Evolutionary conservation across 225 moss, liverwort and hornwort species (phyloP), one percentile per base, ranked within the genome.

Genomic region (Takakia lepidozioides): DNA sequence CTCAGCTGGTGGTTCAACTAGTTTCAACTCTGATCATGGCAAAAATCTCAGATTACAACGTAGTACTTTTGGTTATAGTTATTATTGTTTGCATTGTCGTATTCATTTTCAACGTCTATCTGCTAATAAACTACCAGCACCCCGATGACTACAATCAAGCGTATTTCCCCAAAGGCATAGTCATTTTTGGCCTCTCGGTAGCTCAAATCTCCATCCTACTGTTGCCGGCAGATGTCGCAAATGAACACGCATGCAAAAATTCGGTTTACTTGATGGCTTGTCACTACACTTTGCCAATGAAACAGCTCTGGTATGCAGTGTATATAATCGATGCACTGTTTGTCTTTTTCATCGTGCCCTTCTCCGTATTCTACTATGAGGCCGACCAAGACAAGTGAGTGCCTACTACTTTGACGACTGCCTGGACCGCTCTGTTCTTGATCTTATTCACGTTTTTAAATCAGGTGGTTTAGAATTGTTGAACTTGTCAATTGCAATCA

Each of bases 181-280:
- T 91, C 10, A 60, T 98, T 17, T 68, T 98, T 0, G 98, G 98
- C 34, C 87, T 98, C 5, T 98, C 98, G 0, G 50, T 98, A 0
- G 81, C 98, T 5, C 82, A 87, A 25, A 87, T 98, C 38, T 98
- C 98, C 23, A 91, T 98, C 43, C 40, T 91, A 1, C 76, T 98
- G 81, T 74, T 98, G 20, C 98, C 98, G 22, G 83, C 91, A 1
- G 98, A 98, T 10, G 98, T 91, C 19, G 91, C 98, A 2, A 98
- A 98, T 43, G 67, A 65, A 32, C 85, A 76, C 0, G 91, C 91
- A 0, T 91, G 98, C 27, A 73, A 29, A 3, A 73, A 91, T 67
- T 80, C 81, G 0, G 70, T 98, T 11, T 91, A 87, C 65, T 56
- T 83, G 54, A 68, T 59, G 26, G 70, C 98, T 0, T 98, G 98